These are phyloP conservation scores for Sphaerulina vaccinii DNA, from an alignment of 2,329 filamentous ascomycete species.

Conservation along the genomic window DNA sequence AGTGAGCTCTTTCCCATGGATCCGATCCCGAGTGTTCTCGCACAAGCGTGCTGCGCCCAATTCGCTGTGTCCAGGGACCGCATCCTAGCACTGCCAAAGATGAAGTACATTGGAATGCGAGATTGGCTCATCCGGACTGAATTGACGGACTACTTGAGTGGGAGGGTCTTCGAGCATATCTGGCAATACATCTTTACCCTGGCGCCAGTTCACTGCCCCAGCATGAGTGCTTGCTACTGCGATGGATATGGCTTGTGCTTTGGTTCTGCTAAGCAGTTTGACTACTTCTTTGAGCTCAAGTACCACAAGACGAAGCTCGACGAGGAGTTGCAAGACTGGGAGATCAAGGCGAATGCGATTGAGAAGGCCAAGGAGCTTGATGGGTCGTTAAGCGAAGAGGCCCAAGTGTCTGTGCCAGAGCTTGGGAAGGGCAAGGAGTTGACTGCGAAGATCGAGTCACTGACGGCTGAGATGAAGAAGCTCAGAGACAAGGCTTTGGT, in stretches of 20 bases:
- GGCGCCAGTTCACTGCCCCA: slow-evolving; percentile 49
- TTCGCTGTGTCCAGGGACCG: slow-evolving; percentile 61
- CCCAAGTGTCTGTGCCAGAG: slow-evolving; percentile 40
- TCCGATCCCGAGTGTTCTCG: slow-evolving; percentile 50
- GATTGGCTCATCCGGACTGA: slow-evolving; percentile 62
- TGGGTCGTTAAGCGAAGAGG: slow-evolving; percentile 43
- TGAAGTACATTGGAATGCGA: slow-evolving; percentile 57
- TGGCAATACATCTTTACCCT: slow-evolving; percentile 64
- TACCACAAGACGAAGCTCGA: slow-evolving; percentile 44
- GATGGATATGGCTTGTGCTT: slow-evolving; percentile 65
- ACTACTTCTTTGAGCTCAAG: slow-evolving; percentile 50
- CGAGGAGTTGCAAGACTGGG: slow-evolving; percentile 45
- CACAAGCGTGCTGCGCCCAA: slow-evolving; percentile 64
- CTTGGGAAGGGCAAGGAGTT: slow-evolving; percentile 46
- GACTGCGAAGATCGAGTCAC: slow-evolving; percentile 44
- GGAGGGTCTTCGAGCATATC: slow-evolving; percentile 62
- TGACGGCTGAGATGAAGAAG: slow-evolving; percentile 45
- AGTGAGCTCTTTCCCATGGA: slow-evolving; percentile 50
- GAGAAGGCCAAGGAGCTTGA: slow-evolving; percentile 38
- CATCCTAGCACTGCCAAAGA: slow-evolving; percentile 54
- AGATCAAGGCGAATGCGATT: slow-evolving; percentile 41
- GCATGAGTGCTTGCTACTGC: slow-evolving; percentile 60
- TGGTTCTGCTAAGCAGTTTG: slow-evolving; percentile 49
- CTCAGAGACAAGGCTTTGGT: slow-evolving; percentile 48
- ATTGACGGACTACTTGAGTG: slow-evolving; percentile 56